Base-by-base conservation (phyloP, 345 rosid species). In the Populus simonii region DNA sequence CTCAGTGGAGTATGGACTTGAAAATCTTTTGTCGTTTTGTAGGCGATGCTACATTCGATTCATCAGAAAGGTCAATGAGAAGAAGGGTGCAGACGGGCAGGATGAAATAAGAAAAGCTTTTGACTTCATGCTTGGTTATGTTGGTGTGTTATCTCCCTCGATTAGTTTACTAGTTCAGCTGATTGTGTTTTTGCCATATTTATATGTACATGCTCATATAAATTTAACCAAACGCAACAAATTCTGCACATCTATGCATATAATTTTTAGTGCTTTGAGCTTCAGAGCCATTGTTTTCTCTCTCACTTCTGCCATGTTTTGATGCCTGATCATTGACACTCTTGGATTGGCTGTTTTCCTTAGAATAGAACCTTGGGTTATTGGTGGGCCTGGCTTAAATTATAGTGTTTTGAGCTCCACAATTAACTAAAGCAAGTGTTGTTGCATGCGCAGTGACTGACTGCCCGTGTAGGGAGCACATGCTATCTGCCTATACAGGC, bases 21-120 rank as follows among this genome's bases (percentile, higher is more conserved):
- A 59, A 59, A 17, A n/a, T 57, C 1, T 57, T 33, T 57, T 51
- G 36, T 73, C 66, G 35, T 15, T 75, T 29, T 85, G 68, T 81
- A 95, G 99, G 98, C 92, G 91, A 78, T 95, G 94, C 86, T 93
- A 95, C 79, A 95, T 95, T 82, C 94, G 94, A 27, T 95, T 92
- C 91, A 89, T 95, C 79, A 85, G 92, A 86, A 95, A 91, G 85
- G 93, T 88, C 79, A 92, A 95, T 51, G 99, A 95, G 80, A 93
- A 88, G 89, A 95, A 91, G 79, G 97, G 97, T 57, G 77, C 74
- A 12, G 97, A 93, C 85, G 97, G 99, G 66, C 92, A 93, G 71
- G 98, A 93, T 80, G 99, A 95, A 88, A 95, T 93, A 68, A 89
- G 87, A 77, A 93, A 90, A 86, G 97, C 99, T 74, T 93, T 91